Base-by-base conservation (phyloP, 352 stramenopile genomes). In the Phytopythium helicoides region DNA sequence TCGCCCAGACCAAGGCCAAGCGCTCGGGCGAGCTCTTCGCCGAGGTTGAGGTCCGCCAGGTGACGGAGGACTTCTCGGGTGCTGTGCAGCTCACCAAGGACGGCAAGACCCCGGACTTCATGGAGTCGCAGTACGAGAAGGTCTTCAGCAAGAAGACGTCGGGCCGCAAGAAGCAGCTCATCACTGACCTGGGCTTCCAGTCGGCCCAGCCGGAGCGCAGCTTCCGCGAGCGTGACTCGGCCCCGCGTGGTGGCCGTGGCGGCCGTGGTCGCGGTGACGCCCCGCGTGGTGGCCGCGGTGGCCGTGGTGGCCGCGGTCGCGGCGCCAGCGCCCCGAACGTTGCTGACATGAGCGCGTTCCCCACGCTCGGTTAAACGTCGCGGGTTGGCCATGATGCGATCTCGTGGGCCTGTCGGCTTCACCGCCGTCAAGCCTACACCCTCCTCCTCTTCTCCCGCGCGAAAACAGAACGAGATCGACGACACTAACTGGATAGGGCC, bases 101-200 rank as follows among this genome's bases (percentile, higher is more conserved):
- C 26, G 81, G 86, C 79, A 94, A 82, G 77, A 94, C 84, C 38
- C 78, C 81, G 12, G 84, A 94, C 68, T 94, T 92, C 57, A 88
- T 94, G 61, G 84, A 92, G 58, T 68, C 84, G 41, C 74, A 86
- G 68, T 94, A 80, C 70, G 84, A 97, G 63, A 96, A 98, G 77
- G 89, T 97, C 58, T 98, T 97, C 81, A 92, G 94, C 67, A 93
- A 97, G 62, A 98, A 98, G 87, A 97, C 91, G 52, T 92, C 86
- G 53, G 86, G 80, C 56, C 91, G 89, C 64, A 98, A 98, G 84
- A 91, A 96, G 76, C 71, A 97, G 66, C 39, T 96, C 66, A 74
- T 95, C 61, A 89, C 89, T 45, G 86, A 94, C 62, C 75, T 97
- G 52, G 88, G 76, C 52, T 93, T 89, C 73, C 73, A 81, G 66